Percentiles rank a stretch among this genome's conserved stretches.
Conservation (phyloP, 169 alveolate genomes). For the Eimeria falciformis region DNA sequence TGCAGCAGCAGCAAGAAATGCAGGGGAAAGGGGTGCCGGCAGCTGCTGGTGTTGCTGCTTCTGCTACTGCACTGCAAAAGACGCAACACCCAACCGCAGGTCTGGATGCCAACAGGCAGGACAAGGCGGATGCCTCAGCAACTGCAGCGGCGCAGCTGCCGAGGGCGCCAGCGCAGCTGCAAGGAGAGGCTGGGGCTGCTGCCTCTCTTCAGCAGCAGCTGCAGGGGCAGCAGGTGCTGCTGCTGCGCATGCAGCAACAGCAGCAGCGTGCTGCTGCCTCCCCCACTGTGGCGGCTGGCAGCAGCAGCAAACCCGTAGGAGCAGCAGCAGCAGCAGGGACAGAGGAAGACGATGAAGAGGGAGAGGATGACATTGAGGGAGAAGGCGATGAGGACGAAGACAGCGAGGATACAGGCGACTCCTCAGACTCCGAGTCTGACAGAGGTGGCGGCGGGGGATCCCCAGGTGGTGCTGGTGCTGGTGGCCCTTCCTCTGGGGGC, state of each 20-base stretch:
- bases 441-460: conserved; percentile 70
- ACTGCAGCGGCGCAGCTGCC: conserved; percentile 60
- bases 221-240: conserved; percentile 68
- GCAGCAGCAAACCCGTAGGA: conserved; percentile 17
- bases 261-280: conserved; percentile 68
- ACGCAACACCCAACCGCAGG: conserved; percentile 29
- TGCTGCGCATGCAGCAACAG: conserved; percentile 70
- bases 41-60: conserved; percentile 34
- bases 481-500: conserved; percentile 52
- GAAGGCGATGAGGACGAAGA: conserved; percentile 70
- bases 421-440: conserved; percentile 59
- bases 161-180: conserved; percentile 47
- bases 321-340: conserved; percentile 62
- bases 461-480: conserved; percentile 60
- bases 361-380: conserved; percentile 68
- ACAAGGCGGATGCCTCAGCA: conserved; percentile 23
- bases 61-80: conserved; percentile 59
- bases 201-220: conserved; percentile 73
- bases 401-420: conserved; percentile 65
- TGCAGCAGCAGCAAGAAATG: conserved; percentile 55
- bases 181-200: conserved; percentile 44
- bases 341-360: conserved; percentile 69
- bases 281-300: conserved; percentile 34
- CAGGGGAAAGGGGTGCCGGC: conserved; percentile 59
- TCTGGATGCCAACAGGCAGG: conserved; percentile 54